phyloP scores from a whole-genome alignment of 768 basidiomycete genomes.

The Punctularia strigosozonata region DNA sequence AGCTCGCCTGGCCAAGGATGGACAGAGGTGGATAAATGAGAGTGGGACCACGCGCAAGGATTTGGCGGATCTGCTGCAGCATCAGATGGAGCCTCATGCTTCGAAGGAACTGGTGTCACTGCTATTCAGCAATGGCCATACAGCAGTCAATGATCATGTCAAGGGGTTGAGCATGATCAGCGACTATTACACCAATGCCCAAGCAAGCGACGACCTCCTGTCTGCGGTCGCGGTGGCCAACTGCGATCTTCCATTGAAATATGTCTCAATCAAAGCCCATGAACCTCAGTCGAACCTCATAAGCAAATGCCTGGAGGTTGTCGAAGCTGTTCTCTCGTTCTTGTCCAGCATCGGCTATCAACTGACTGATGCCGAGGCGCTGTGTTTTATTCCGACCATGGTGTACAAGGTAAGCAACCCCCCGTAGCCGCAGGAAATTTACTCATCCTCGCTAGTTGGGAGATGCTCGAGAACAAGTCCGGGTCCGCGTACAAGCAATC shows the following conservation, averaged over 20 bases:
- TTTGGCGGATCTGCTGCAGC: constrained; percentile 72
- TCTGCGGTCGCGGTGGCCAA: constrained; percentile 69
- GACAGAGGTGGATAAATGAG: constrained; percentile 77
- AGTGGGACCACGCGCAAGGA: constrained; percentile 77
- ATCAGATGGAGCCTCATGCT: constrained; percentile 82
- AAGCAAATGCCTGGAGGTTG: constrained; percentile 79
- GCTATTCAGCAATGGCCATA: constrained; percentile 93
- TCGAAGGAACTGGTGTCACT: constrained; percentile 64
- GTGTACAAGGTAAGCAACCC: constrained; percentile 60
- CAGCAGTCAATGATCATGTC: constrained; percentile 86
- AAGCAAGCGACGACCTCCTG: constrained; percentile 45
- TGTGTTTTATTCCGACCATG: constrained; percentile 81
- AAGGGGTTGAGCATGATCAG: constrained; percentile 61
- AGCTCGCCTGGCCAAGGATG: constrained; percentile 60
- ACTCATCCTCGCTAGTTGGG: constrained; percentile 52
- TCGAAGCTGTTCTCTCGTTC: constrained; percentile 69
- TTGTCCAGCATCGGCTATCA: constrained; percentile 64
- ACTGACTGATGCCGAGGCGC: constrained; percentile 76
- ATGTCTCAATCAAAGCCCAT: constrained; percentile 80
- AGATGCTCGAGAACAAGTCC: constrained; percentile 77
- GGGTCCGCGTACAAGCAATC: constrained; percentile 70
- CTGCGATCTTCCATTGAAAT: constrained; percentile 87
- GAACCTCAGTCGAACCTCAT: constrained; percentile 86
- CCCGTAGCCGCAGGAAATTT: neutral
- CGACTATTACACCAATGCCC: constrained; percentile 59